phyloP scores from a whole-genome alignment of 225 moss, liverwort and hornwort genomes.

The Antitrichia curtipendula region DNA sequence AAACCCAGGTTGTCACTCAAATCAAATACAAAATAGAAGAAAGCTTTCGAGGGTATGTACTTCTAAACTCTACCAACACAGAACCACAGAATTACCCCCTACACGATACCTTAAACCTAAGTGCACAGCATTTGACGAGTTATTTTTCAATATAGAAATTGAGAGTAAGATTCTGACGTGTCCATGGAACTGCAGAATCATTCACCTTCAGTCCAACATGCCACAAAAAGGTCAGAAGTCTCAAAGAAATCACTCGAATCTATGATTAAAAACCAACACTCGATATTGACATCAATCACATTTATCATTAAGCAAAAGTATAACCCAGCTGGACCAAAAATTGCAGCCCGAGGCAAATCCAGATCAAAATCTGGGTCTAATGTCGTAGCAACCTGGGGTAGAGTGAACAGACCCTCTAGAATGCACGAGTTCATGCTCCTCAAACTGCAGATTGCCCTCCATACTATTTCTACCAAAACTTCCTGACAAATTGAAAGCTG shows the following conservation, averaged over 20 bases:
- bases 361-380: background rate
- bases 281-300: background rate
- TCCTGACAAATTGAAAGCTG: background rate
- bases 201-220: constrained; percentile 19
- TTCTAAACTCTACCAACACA: background rate
- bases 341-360: background rate
- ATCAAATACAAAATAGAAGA: background rate
- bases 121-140: background rate
- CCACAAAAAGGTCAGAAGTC: background rate
- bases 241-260: background rate
- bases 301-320: background rate
- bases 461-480: background rate
- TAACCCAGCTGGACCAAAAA: background rate
- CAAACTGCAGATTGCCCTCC: background rate
- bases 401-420: background rate
- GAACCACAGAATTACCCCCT: background rate
- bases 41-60: background rate
- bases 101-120: background rate
- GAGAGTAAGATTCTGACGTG: background rate
- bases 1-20: background rate
- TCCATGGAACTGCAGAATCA: background rate
- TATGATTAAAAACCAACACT: background rate
- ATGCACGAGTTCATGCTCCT: background rate
- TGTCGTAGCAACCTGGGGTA: background rate
- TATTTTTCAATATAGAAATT: background rate